Evolutionary conservation across 78 protist species (phyloP).

Genomic region (Dictyostelium firmibasis): DNA sequence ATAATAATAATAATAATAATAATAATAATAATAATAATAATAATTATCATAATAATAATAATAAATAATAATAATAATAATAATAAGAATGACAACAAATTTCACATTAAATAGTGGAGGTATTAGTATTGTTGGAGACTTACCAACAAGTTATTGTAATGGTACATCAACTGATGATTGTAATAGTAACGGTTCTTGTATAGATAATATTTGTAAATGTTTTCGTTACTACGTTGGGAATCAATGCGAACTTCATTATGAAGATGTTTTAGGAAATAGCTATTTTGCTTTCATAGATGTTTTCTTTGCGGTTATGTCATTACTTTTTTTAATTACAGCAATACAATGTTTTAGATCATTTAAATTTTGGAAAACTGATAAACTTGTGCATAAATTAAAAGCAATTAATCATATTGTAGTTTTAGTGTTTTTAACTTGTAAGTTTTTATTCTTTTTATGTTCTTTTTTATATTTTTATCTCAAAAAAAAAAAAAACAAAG

Average conservation of each 20-base stretch:
- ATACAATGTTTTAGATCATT: constrained; percentile 32
- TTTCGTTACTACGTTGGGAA: neutral
- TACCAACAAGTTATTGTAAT: neutral
- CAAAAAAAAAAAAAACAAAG: no score
- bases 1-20: no score
- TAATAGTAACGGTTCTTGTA: constrained; percentile 12
- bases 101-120: neutral
- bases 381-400: constrained; percentile 52
- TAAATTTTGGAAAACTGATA: constrained; percentile 15
- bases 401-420: constrained; percentile 21
- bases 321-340: neutral
- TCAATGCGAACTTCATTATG: constrained; percentile 7
- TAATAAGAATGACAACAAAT: neutral
- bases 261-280: neutral
- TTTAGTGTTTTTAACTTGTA: constrained; percentile 16
- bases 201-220: constrained; percentile 11
- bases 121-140: neutral
- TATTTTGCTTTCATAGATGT: neutral
- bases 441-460: neutral
- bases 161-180: neutral
- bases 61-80: no score
- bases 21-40: no score
- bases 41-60: no score
- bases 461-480: neutral
- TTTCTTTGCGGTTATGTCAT: neutral